phyloP scores from a whole-genome alignment of 1,284 basidiomycete genomes.

The Anthracocystis setariae region DNA sequence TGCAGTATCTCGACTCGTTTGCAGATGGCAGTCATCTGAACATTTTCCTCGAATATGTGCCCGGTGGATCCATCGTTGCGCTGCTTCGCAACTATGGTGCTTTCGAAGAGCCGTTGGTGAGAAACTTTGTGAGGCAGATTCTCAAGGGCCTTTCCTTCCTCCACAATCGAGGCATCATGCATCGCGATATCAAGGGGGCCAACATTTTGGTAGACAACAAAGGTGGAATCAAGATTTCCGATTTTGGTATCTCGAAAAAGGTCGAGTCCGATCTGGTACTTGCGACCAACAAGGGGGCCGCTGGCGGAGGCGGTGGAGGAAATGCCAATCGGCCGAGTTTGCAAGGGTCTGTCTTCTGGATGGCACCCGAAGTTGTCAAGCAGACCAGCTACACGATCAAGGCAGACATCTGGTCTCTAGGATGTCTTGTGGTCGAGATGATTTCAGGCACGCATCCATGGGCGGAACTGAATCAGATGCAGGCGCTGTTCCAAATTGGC shows the following conservation, averaged over 20 bases:
- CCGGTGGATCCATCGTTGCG: constrained; percentile 94
- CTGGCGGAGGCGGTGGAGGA: constrained; percentile 6
- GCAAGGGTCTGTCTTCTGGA: constrained; percentile 94
- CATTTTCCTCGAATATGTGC: constrained; percentile 99
- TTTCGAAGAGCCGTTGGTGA: constrained; percentile 92
- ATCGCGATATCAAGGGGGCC: constrained; percentile 97
- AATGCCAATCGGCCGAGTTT: constrained; percentile 79
- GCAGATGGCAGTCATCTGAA: constrained; percentile 76
- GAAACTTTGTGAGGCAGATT: constrained; percentile 94
- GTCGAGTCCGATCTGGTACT: constrained; percentile 77
- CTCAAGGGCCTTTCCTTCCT: constrained; percentile 90
- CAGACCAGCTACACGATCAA: constrained; percentile 92
- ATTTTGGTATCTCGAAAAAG: constrained; percentile 99
- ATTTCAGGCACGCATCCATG: constrained; percentile 96
- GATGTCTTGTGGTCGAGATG: constrained; percentile 98
- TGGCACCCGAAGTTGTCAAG: constrained; percentile 86
- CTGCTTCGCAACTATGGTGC: constrained; percentile 92
- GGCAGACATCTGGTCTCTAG: constrained; percentile 98
- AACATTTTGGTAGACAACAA: constrained; percentile 99
- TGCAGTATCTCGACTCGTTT: constrained; percentile 80
- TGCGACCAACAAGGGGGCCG: constrained; percentile 30
- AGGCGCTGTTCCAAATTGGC: constrained; percentile 66
- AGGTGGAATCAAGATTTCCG: constrained; percentile 96
- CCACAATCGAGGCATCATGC: constrained; percentile 93
- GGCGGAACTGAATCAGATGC: constrained; percentile 96